Evolutionary conservation across 306 rosid species (phyloP).

Genomic region (Carpinus viminea): DNA sequence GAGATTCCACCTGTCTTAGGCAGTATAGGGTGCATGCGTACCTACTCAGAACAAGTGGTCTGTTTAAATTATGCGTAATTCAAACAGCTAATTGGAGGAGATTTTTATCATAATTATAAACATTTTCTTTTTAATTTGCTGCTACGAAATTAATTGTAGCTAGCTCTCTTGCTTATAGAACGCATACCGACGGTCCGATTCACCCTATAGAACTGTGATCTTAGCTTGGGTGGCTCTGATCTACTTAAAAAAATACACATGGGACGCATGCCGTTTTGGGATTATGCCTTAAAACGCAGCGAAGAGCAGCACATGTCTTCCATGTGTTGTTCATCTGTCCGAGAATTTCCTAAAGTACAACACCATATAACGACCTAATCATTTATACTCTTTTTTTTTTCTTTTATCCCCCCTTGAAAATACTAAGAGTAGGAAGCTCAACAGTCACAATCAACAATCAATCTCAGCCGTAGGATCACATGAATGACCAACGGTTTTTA

Average conservation of each 20-base stretch:
- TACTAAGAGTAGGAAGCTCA: slow-evolving; percentile 38
- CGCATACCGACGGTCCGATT: background rate
- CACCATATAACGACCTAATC: slow-evolving; percentile 44
- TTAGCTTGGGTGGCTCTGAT: background rate
- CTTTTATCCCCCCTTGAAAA: background rate
- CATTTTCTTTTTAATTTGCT: background rate
- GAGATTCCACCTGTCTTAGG: too few species aligned
- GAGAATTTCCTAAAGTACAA: slow-evolving; percentile 30
- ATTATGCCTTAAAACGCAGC: slow-evolving; percentile 2
- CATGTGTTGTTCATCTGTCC: slow-evolving; percentile 21
- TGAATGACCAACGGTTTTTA: background rate
- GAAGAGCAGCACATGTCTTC: slow-evolving; percentile 26
- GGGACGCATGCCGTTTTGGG: background rate
- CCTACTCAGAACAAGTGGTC: too few species aligned
- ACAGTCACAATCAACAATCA: slow-evolving; percentile 40
- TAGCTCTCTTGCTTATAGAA: background rate
- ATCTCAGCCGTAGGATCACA: slow-evolving; percentile 42
- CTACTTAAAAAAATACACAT: background rate
- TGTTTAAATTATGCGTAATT: too few species aligned
- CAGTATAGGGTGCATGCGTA: too few species aligned
- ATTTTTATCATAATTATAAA: too few species aligned
- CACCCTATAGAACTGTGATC: background rate
- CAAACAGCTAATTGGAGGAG: too few species aligned
- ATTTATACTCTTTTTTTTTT: slow-evolving; percentile 1
- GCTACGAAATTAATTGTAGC: background rate